A percentile compares a stretch with the other conserved stretches of the same genome.
Evolutionary conservation across 2,329 filamentous ascomycete genomes (phyloP).

Genomic region (Ophiostoma novo-ulmi): DNA sequence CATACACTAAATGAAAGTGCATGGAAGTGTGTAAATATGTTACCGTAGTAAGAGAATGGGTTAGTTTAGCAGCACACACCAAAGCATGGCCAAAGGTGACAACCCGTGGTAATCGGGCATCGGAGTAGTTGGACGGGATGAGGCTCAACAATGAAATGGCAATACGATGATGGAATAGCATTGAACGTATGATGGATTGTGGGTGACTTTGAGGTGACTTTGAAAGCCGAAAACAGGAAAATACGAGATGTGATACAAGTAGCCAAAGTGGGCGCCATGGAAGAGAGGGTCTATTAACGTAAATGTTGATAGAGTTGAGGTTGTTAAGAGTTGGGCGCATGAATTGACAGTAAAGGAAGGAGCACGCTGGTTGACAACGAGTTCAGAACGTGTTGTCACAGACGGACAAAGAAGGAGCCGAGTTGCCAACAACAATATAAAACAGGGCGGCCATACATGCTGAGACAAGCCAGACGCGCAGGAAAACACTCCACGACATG

Average conservation of each 20-base stretch:
- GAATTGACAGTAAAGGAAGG: neutral
- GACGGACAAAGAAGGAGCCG: neutral
- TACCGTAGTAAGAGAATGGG: no score
- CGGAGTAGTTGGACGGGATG: neutral
- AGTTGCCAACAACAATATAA: neutral
- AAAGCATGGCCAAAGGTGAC: neutral
- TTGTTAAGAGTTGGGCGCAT: neutral
- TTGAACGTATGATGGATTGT: neutral
- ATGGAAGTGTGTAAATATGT: neutral
- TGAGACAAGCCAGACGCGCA: neutral
- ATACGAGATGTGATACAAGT: neutral
- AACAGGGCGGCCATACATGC: slow-evolving; percentile 8
- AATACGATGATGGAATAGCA: neutral
- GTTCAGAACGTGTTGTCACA: neutral
- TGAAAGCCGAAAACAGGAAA: neutral
- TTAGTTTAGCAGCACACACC: no score
- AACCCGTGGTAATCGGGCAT: neutral
- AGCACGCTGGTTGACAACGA: neutral
- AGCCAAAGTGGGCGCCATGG: neutral
- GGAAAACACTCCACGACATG: neutral
- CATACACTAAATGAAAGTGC: neutral
- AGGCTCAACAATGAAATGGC: neutral
- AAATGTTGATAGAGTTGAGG: neutral
- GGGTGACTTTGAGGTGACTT: neutral
- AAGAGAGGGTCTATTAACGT: neutral